Percentiles rank a stretch among this genome's conserved stretches.
Evolutionary conservation across 345 rosid species (phyloP).

Genomic region (Rhodomyrtus tomentosa): DNA sequence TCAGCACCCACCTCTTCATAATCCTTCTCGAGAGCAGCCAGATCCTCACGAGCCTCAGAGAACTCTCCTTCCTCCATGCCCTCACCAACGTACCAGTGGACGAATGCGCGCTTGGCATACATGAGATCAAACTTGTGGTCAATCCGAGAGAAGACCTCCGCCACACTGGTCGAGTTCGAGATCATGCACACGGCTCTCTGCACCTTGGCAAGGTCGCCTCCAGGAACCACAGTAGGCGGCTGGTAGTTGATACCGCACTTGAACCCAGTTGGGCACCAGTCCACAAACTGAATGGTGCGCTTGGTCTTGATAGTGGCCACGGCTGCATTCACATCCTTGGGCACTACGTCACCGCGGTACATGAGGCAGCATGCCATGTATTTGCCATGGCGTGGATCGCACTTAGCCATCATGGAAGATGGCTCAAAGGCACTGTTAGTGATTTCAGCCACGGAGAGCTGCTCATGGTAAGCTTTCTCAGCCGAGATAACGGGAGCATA

Average conservation of each 20-base stretch:
- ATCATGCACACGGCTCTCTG: constrained; percentile 59
- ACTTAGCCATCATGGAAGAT: constrained; percentile 52
- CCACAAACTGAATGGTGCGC: constrained; percentile 46
- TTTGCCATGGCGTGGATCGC: constrained; percentile 56
- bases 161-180: constrained; percentile 50
- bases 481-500: constrained; percentile 53
- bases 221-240: constrained; percentile 56
- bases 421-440: constrained; percentile 56
- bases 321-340: constrained; percentile 48
- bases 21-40: constrained; percentile 42
- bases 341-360: constrained; percentile 52
- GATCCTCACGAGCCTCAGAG: constrained; percentile 50
- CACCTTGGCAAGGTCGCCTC: constrained; percentile 56
- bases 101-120: constrained; percentile 50
- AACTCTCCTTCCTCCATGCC: constrained; percentile 68
- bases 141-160: constrained; percentile 44
- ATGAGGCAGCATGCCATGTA: constrained; percentile 61
- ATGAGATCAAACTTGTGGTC: constrained; percentile 53
- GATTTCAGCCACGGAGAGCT: constrained; percentile 49
- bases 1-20: constrained; percentile 52
- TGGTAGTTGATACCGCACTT: constrained; percentile 52
- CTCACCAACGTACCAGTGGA: constrained; percentile 62
- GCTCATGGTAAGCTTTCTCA: constrained; percentile 48
- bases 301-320: constrained; percentile 52
- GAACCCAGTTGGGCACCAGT: constrained; percentile 55